These are phyloP conservation scores for Tylopilus felleus DNA, from an alignment of 768 basidiomycete species.

Conservation along the genomic window DNA sequence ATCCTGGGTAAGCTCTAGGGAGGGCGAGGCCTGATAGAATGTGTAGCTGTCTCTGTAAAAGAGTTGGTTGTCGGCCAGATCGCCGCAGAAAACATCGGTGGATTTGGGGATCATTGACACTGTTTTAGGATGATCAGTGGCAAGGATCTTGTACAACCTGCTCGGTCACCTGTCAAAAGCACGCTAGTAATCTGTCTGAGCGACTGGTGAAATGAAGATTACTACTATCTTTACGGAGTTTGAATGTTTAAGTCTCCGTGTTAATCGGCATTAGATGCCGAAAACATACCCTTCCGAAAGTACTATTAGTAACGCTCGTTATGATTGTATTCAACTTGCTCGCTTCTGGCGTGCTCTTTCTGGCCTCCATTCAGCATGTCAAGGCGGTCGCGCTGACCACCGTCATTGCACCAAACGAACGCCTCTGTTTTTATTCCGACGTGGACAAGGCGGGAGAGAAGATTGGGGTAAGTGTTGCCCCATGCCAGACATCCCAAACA, in stretches of 20 bases:
- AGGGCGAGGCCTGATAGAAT: slow-evolving; percentile 5
- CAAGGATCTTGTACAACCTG: background rate
- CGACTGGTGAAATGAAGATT: background rate
- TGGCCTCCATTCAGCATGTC: slow-evolving; percentile 32
- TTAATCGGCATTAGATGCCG: slow-evolving; percentile 24
- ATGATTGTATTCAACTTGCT: slow-evolving; percentile 27
- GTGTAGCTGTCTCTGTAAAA: slow-evolving; percentile 5
- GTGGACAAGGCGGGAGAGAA: slow-evolving; percentile 95
- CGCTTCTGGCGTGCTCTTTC: slow-evolving; percentile 24
- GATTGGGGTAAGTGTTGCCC: slow-evolving; percentile 63
- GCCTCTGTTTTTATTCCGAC: slow-evolving; percentile 91
- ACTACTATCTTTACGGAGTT: slow-evolving; percentile 8
- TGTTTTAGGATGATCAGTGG: background rate
- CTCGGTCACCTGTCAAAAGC: slow-evolving; percentile 18
- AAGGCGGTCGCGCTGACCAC: slow-evolving; percentile 76
- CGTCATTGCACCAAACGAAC: slow-evolving; percentile 70
- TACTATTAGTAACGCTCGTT: background rate
- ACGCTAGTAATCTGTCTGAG: background rate
- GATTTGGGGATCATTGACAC: background rate
- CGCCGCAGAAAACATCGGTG: slow-evolving; percentile 6
- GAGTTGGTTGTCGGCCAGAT: slow-evolving; percentile 5
- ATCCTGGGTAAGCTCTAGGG: background rate
- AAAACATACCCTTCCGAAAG: background rate
- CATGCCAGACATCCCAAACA: background rate
- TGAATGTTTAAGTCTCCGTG: slow-evolving; percentile 15